These are phyloP conservation scores for Microglena sp. DNA, from an alignment of 139 green algal genomes.

Conservation along the genomic window DNA sequence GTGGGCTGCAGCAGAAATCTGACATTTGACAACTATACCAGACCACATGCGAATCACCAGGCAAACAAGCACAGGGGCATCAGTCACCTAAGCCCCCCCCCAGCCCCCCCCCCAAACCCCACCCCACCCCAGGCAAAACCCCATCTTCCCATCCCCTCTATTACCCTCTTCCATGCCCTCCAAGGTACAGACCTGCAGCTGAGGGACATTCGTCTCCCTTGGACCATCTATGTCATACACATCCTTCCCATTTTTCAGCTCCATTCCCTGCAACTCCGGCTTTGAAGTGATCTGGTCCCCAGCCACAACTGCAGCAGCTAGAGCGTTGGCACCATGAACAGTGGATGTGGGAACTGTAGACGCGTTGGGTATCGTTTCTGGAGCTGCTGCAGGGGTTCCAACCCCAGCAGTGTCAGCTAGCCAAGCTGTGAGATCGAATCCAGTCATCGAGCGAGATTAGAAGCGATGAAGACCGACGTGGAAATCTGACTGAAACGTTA, in stretches of 20 bases:
- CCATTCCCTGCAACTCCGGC: neutral
- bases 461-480: too few species aligned
- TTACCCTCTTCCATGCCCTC: too few species aligned
- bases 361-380: neutral
- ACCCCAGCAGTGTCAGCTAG: neutral
- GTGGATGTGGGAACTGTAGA: neutral
- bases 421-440: neutral
- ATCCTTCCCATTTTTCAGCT: neutral
- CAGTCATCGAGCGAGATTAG: neutral
- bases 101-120: neutral
- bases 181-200: constrained; percentile 31
- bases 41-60: neutral
- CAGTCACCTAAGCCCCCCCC: neutral
- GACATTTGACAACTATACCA: neutral
- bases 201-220: constrained; percentile 14
- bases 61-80: too few species aligned
- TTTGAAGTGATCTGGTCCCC: constrained; percentile 3
- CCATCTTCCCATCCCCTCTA: too few species aligned
- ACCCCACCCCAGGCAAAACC: neutral
- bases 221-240: constrained; percentile 2
- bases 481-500: too few species aligned
- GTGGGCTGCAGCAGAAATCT: neutral
- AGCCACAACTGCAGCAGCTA: constrained; percentile 15
- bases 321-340: constrained; percentile 10
- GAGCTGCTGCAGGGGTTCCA: neutral